Base-by-base conservation (phyloP, 345 rosid genomes). In the Arabidopsis suecica region DNA sequence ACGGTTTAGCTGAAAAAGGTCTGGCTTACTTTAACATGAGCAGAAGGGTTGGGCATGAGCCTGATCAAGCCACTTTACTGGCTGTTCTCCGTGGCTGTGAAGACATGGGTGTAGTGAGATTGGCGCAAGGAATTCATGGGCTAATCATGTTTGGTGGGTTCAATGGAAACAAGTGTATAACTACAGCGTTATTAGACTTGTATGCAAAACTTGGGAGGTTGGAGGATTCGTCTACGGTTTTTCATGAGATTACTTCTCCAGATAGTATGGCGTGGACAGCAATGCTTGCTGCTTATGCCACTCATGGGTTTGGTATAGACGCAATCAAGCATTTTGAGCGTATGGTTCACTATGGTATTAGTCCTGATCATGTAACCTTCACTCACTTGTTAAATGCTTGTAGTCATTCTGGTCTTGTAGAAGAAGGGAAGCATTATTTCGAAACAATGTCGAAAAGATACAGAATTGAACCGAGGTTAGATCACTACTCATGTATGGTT, bases 181-280 rank as follows among this genome's bases (percentile, higher is more conserved):
- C 81, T 9, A 86, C 92, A 42, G 83, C 84, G 3, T 78, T 89
- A 56, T 67, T 85, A 62, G 78, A 80, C 55, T 55, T 89, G 81
- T 87, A 86, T 81, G 71, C 91, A 3, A 86, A 91, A 77, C 49
- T 87, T 3, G 97, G 94, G 45, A 76, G 74, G 72, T 74, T 87
- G 25, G 82, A 72, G 81, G 82, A 77, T 75, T 78, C 92, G 1
- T 22, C 7, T 22, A 30, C 44, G 64, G 75, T 85, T 41, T 91
- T 89, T 41, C 12, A 37, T 9, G 89, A 84, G 83, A 89, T 88
- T 14, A 41, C 40, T 47, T 80, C 61, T 66, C 86, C 83, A 0
- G 97, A 91, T 81, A 72, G 77, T 33, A 80, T 86, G 68, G 97
- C 93, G 9, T 89, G 94, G 97, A 89, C 91, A 25, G 91, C 94